phyloP scores from a whole-genome alignment of 2,329 filamentous ascomycete species.

The Arthroderma uncinatum region DNA sequence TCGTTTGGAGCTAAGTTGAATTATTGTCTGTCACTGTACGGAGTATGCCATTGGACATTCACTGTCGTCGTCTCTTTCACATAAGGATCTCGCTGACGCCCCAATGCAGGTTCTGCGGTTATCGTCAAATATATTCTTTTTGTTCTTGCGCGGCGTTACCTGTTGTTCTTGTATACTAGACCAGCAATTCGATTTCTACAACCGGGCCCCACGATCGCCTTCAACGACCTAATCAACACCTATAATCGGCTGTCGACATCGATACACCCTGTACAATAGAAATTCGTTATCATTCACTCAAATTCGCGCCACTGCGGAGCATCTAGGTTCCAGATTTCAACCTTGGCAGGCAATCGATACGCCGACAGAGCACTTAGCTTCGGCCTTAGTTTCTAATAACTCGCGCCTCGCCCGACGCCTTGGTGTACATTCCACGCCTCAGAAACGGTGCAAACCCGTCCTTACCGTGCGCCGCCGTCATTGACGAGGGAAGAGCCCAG shows the following conservation, averaged over 20 bases:
- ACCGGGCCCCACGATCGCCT: not conserved
- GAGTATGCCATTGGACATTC: not conserved
- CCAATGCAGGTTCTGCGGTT: not conserved
- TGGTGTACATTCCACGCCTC: not conserved
- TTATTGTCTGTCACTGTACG: not conserved
- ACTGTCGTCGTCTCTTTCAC: not conserved
- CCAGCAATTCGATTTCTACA: not conserved
- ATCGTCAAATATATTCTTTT: not conserved
- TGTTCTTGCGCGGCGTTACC: not conserved
- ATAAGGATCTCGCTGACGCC: not conserved
- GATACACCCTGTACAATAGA: not conserved
- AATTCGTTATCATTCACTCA: not conserved
- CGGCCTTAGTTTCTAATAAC: not conserved
- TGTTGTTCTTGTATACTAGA: conserved; percentile 3
- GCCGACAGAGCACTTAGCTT: not conserved
- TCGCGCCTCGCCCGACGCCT: not conserved
- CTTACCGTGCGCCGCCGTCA: not conserved
- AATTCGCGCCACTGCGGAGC: not conserved
- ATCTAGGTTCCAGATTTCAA: not conserved
- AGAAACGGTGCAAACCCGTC: not conserved
- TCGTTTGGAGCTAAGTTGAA: not conserved
- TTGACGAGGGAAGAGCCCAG: not conserved
- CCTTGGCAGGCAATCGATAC: not conserved
- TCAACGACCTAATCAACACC: not conserved
- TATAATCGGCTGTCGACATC: not conserved